Evolutionary conservation across 2,329 filamentous ascomycete genomes (phyloP).

Genomic region (Fusarium sp.): DNA sequence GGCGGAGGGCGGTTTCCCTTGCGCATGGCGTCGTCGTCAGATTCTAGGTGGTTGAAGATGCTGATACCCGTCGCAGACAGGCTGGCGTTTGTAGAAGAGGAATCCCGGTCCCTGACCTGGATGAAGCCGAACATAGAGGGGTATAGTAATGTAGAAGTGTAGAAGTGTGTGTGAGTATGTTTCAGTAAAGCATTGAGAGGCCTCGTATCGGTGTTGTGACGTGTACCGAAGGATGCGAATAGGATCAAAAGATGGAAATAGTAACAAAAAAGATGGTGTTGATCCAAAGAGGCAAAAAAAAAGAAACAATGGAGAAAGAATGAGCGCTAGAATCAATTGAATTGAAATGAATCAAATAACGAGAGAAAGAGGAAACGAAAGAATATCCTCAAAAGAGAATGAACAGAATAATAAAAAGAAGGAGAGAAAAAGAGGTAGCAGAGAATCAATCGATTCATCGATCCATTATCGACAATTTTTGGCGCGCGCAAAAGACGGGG

Average conservation of each 20-base stretch:
- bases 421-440: not conserved
- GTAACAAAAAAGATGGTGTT: not conserved
- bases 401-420: constrained; percentile 15
- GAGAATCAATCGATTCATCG: constrained; percentile 6
- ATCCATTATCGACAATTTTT: constrained; percentile 18
- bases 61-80: constrained; percentile 30
- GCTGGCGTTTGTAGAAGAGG: constrained; percentile 20
- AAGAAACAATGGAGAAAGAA: constrained; percentile 10
- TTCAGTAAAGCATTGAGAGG: constrained; percentile 1
- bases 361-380: constrained; percentile 5
- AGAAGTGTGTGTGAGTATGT: not conserved
- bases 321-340: constrained; percentile 13
- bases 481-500: constrained; percentile 27
- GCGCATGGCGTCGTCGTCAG: constrained; percentile 40
- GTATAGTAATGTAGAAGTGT: not conserved
- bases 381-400: not conserved
- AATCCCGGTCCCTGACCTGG: constrained; percentile 26
- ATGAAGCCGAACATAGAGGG: constrained; percentile 30
- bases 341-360: constrained; percentile 13
- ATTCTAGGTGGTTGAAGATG: constrained; percentile 13
- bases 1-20: constrained; percentile 48
- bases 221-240: not conserved
- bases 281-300: constrained; percentile 1
- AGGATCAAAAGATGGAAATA: not conserved
- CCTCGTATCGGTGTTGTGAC: constrained; percentile 12